phyloP scores from a whole-genome alignment of 2,329 filamentous ascomycete species.

The Westerdykella sp. region DNA sequence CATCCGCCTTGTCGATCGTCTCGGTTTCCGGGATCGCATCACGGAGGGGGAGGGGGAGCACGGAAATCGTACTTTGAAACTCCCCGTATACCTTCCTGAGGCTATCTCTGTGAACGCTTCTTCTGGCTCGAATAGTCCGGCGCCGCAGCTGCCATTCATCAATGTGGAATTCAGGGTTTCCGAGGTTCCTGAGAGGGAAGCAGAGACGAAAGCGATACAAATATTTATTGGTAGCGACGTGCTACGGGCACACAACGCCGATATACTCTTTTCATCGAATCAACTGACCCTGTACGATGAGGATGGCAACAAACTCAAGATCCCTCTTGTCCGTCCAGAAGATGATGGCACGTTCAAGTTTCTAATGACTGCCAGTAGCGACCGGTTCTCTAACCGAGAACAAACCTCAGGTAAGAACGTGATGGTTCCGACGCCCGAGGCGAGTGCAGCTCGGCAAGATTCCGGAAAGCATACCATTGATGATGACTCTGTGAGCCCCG shows the following conservation, averaged over 20 bases:
- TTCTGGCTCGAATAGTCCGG: conserved; percentile 65
- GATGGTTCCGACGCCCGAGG: too few relatives aligned
- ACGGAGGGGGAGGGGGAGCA: conserved; percentile 59
- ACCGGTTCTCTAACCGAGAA: conserved; percentile 1
- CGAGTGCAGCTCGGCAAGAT: neutral
- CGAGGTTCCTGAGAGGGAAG: conserved; percentile 48
- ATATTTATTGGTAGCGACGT: conserved; percentile 88
- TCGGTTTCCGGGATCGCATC: conserved; percentile 63
- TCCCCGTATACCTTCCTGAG: conserved; percentile 85
- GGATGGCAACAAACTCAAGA: conserved; percentile 76
- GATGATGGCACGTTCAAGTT: conserved; percentile 75
- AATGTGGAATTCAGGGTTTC: conserved; percentile 71
- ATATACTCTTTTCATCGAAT: conserved; percentile 88
- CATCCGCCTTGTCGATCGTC: conserved; percentile 63
- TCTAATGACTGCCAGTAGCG: conserved; percentile 54
- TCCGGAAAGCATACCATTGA: neutral
- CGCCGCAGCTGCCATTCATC: conserved; percentile 74
- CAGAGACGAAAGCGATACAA: conserved; percentile 60
- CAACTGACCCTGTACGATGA: conserved; percentile 81
- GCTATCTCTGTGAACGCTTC: conserved; percentile 74
- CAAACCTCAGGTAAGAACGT: neutral
- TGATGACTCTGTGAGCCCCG: conserved; percentile 2
- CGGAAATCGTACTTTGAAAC: conserved; percentile 61
- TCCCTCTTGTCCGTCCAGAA: conserved; percentile 89
- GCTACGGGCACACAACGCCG: conserved; percentile 77